Base-by-base conservation (phyloP, 495 filamentous ascomycete genomes). In the Halenospora varia region DNA sequence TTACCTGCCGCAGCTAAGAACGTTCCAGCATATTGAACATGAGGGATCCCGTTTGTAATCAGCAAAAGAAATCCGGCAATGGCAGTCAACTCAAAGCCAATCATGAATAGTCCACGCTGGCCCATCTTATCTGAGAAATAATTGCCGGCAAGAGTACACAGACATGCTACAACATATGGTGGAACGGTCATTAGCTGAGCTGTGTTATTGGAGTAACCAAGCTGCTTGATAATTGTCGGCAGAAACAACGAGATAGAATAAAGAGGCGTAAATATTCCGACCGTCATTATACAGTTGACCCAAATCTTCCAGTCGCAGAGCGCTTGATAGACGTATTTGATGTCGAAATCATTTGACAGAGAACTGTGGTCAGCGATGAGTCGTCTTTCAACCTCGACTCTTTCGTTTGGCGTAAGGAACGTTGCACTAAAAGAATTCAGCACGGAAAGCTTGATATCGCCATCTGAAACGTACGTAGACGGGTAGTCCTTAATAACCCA, bases 1-100 rank as follows among this genome's bases (percentile, higher is more conserved):
- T 90, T 85, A 47, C 90, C 89, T 6, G 68, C 70, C 22, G 75
- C 72, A 56, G 85, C 86, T 51, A 93, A 77, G 65, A 90, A 85
- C 3, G 84, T 89, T 58, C 89, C 88, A 23, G 82, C 69, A 64
- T 91, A 93, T 55, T 84, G 83, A 24, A 89, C 81, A n/a, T 77
- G 79, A 4, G 82, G 73, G 13, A 76, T 73, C 19, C 74, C 60
- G 18, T 75, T 77, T 0, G 77, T 64, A 3, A 89, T 74, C 6
- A 90, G 74, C 40, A 90, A 74, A 47, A 84, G 78, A 54, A 88
- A 90, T 1, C 88, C 88, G 39, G 84, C 71, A 46, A 86, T 85
- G 17, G 65, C 69, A 51, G 67, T 70, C 66, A 46, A 61, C 61
- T 69, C 70, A 58, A 71, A 77, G 18, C 66, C 73, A 60, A 86